Evolutionary conservation across 2,329 filamentous ascomycete species (phyloP).

Genomic region (Pleurostoma richardsiae): DNA sequence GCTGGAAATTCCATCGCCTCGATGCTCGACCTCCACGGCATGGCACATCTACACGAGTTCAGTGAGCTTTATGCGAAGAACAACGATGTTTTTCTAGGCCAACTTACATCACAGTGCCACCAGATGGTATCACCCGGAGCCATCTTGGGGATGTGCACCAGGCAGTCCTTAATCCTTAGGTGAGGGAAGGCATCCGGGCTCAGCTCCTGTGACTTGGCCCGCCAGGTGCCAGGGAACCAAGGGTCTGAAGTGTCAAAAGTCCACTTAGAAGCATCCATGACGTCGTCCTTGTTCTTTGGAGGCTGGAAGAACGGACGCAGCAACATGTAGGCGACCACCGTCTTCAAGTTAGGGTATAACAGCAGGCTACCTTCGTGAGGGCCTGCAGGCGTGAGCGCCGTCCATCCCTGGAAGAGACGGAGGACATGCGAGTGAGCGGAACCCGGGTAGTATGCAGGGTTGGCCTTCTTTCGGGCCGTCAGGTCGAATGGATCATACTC

Average conservation of each 20-base stretch:
- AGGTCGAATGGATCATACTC: conserved; percentile 31
- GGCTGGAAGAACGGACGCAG: conserved; percentile 35
- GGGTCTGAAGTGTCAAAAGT: conserved; percentile 20
- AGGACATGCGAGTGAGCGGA: conserved; percentile 29
- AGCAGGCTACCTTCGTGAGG: conserved; percentile 29
- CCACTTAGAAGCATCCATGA: conserved; percentile 30
- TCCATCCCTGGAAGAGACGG: conserved; percentile 35
- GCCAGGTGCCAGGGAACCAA: conserved; percentile 31
- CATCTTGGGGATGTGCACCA: conserved; percentile 30
- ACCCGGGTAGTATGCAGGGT: conserved; percentile 26
- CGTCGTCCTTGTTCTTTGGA: conserved; percentile 18
- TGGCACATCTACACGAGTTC: conserved; percentile 5
- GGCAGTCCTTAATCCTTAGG: conserved; percentile 26
- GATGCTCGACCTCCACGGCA: conserved; percentile 9
- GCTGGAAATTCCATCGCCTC: conserved; percentile 1
- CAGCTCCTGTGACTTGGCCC: conserved; percentile 23
- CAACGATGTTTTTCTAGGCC: not conserved
- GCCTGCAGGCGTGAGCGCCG: conserved; percentile 29
- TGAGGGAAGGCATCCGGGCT: conserved; percentile 30
- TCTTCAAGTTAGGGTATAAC: conserved; percentile 30
- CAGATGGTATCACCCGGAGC: conserved; percentile 26
- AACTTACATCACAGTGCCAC: conserved; percentile 11
- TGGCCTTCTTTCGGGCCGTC: conserved; percentile 22
- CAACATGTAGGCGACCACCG: conserved; percentile 30
- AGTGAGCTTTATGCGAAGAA: not conserved